phyloP scores from a whole-genome alignment of 495 filamentous ascomycete species.

The Podospora tetraspora region DNA sequence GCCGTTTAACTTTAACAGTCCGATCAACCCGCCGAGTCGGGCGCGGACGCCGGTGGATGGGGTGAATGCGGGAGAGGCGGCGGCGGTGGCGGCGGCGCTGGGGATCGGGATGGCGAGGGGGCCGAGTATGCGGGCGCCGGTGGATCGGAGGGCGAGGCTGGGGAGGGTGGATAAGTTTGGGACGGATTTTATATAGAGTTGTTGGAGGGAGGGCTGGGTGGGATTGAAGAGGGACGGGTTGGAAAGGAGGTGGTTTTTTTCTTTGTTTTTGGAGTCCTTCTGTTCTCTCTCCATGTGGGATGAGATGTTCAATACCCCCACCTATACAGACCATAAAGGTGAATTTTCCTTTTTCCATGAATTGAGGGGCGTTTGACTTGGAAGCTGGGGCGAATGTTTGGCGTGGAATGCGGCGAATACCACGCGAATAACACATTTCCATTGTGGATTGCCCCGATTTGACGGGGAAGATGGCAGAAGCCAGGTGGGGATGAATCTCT shows the following conservation, averaged over 20 bases:
- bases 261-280: neutral
- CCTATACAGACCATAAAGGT: neutral
- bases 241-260: neutral
- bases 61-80: slow-evolving; percentile 1
- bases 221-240: neutral
- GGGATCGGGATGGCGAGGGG: slow-evolving; percentile 32
- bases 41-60: slow-evolving; percentile 18
- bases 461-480: no score
- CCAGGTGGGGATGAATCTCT: no score
- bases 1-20: neutral
- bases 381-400: neutral
- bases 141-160: slow-evolving; percentile 1
- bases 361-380: neutral
- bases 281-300: neutral
- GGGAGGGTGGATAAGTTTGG: slow-evolving; percentile 24
- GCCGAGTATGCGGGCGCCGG: slow-evolving; percentile 23
- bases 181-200: slow-evolving; percentile 23
- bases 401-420: neutral
- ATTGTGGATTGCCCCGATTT: no score
- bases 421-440: neutral
- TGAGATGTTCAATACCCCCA: neutral
- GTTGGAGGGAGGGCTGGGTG: neutral
- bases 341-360: neutral
- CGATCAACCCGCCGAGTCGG: slow-evolving; percentile 5
- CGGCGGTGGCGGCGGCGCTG: slow-evolving; percentile 5